Conservation (phyloP, 2,329 filamentous ascomycete genomes). For the Penicillium sp. region DNA sequence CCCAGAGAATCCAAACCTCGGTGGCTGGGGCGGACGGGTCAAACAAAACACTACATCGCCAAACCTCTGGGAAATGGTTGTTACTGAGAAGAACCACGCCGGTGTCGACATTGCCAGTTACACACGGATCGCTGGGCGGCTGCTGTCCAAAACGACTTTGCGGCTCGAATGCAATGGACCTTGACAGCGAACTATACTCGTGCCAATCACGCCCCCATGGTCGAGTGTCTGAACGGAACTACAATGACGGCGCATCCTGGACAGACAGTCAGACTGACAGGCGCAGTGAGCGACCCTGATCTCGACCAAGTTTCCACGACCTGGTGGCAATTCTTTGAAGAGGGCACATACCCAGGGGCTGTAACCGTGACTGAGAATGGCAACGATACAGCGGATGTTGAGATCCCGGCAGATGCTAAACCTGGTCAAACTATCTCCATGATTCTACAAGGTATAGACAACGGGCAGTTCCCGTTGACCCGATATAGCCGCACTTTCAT, state of each 20-base stretch:
- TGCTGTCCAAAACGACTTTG: conserved; percentile 18
- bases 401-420: conserved; percentile 9
- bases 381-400: background rate
- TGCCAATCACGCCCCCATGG: conserved; percentile 14
- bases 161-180: conserved; percentile 20
- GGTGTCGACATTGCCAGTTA: conserved; percentile 6
- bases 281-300: conserved; percentile 14
- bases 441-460: conserved; percentile 13
- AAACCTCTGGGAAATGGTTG: conserved; percentile 11
- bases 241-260: conserved; percentile 4
- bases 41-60: conserved; percentile 5
- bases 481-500: conserved; percentile 13
- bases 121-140: conserved; percentile 12
- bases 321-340: conserved; percentile 18
- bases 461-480: conserved; percentile 11
- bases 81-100: conserved; percentile 6
- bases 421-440: conserved; percentile 13
- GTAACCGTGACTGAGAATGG: conserved; percentile 4
- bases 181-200: conserved; percentile 9
- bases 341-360: conserved; percentile 11
- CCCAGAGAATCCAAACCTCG: conserved; percentile 10
- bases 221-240: conserved; percentile 10
- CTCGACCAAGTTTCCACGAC: conserved; percentile 6
- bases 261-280: conserved; percentile 2
- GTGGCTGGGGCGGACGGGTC: conserved; percentile 15